Evolutionary conservation across 768 basidiomycete species (phyloP), one percentile per base, ranked within the genome.

Genomic region (Auricularia cornea): DNA sequence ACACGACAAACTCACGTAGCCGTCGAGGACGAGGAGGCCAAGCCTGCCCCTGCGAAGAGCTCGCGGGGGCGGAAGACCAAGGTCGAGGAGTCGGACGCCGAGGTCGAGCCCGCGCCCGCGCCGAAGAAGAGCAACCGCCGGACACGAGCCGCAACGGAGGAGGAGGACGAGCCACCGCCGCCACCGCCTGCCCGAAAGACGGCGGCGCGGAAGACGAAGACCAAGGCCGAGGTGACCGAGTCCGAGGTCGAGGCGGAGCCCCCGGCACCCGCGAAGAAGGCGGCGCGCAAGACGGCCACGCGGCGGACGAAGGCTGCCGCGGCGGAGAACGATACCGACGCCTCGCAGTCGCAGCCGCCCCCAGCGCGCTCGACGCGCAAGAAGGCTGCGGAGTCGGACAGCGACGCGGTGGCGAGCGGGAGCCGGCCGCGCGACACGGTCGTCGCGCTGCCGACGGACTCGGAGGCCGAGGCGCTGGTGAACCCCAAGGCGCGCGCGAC

Each of bases 81-180:
- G 62, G 56, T 32, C n/a, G 35, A 51, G 29, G 20, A 41, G 18
- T 35, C 52, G n/a, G 31, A 23, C 10, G 32, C 3, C 31, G 35
- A 56, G 31, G 31, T 32, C 32, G 52, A 59, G 44, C 30, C 52
- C 14, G 62, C 35, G 3, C 52, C 30, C 18, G 44, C 14, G 14
- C 26, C 61, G 20, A 16, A 26, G 60, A 60, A 33, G n/a, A 48
- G 20, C 44, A 48, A 18, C 20, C 44, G 44, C 6, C 16, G 23
- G 20, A 48, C 44, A 23, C 44, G 44, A 18, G 44, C 44, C 16
- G 44, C 44, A 23, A 20, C 44, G 41, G 65, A 62, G 11, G 68
- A 70, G 31, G 66, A 70, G 30, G 69, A 66, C 5, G 67, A 66
- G 10, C 70, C 67, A 23, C 33, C 44, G 11, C 26, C 61, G 23